A percentile compares a stretch with the other conserved stretches of the same genome.
These are phyloP conservation scores for Naematelia aurantialba DNA, from an alignment of 768 basidiomycete genomes.

Conservation along the genomic window DNA sequence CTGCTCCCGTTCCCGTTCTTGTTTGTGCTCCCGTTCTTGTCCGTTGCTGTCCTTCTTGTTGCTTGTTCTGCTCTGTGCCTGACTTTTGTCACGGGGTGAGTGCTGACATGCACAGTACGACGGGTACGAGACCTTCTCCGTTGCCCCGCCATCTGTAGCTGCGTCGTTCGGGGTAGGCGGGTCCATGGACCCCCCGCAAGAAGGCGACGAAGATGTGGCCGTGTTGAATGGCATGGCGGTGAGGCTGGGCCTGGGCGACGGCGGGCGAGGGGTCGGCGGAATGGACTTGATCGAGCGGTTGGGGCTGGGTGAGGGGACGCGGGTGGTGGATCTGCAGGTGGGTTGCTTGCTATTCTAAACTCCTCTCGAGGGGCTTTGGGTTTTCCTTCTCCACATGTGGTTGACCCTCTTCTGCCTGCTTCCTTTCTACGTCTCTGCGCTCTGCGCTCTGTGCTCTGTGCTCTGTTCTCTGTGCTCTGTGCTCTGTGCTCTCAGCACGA, in stretches of 20 bases:
- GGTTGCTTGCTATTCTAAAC: constrained; percentile 9
- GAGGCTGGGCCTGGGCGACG: constrained; percentile 30
- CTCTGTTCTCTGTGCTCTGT: too few relatives aligned
- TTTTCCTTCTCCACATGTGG: neutral
- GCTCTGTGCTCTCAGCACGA: too few relatives aligned
- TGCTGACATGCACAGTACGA: constrained; percentile 37
- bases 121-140: constrained; percentile 49
- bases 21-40: too few relatives aligned
- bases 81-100: neutral
- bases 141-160: constrained; percentile 39
- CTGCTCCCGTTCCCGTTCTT: too few relatives aligned
- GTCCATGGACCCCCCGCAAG: constrained; percentile 46
- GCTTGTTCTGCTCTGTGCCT: neutral
- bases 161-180: constrained; percentile 42
- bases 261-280: constrained; percentile 21
- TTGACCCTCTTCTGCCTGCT: neutral
- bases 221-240: constrained; percentile 35
- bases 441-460: neutral
- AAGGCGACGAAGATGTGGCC: constrained; percentile 31
- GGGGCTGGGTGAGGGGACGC: constrained; percentile 47
- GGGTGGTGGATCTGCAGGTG: constrained; percentile 47
- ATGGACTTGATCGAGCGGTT: constrained; percentile 43
- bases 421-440: neutral
- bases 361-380: neutral
- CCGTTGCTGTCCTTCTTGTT: neutral